Base-by-base conservation (phyloP, 2,329 filamentous ascomycete genomes). In the Sarocladium kiliense region DNA sequence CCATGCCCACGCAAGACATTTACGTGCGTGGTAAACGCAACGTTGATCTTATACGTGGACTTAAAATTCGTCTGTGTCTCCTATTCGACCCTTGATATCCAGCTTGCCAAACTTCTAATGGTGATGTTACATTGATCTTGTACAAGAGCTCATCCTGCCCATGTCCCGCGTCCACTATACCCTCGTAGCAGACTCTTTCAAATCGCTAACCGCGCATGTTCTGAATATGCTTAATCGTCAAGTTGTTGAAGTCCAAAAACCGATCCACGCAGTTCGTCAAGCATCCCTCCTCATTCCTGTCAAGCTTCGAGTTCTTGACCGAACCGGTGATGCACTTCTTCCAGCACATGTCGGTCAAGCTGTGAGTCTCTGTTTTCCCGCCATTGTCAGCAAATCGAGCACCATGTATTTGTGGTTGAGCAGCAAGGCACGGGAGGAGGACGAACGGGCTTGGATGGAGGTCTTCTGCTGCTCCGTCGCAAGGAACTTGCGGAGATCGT, bases 241-340 rank as follows among this genome's bases (percentile, higher is more conserved):
- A 77, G 61, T 89, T 74, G 74, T 93, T 94, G 59, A 91, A 82
- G 72, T 99, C 94, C 75, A 97, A 80, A 74, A 95, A 97, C 56
- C 94, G 81, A 65, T 96, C 89, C 56, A 97, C 91, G 67, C 94
- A 99, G 77, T 96, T 97, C 70, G 86, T 79, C 69, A 96, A 81
- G 71, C 94, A 99, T 9, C 78, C 74, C 75, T 94, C 87, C 76
- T 99, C 94, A 58, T 73, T 77, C 65, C 80, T 82, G 62, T 95
- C 90, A 62, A 99, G 77, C 64, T 84, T 82, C 26, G 84, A 82
- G 58, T 79, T 81, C 62, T 86, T 85, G 69, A 97, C 87, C 56
- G 78, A 79, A 54, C 84, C 78, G 9, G 88, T 87, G 58, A 97
- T 79, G 78, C 94, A 99, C 77, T 97, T 97, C 68, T 86, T 91